A percentile compares a stretch with the other conserved stretches of the same genome.
Conservation (phyloP, 1,284 basidiomycete species). For the Tylopilus orsonianus region DNA sequence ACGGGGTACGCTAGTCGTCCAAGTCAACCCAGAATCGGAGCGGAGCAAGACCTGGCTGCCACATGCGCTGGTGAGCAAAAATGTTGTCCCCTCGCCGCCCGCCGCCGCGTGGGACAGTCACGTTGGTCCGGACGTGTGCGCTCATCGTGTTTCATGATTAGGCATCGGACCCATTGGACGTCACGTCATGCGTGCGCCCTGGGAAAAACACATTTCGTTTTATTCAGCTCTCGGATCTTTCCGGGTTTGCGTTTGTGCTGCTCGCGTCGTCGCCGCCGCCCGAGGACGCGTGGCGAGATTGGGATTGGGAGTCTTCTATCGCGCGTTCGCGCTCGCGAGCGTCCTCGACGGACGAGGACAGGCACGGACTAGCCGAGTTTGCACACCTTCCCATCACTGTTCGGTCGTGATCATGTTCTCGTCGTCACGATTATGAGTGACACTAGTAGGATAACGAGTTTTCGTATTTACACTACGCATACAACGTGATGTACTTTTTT, state of each 20-base stretch:
- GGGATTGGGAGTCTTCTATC: conserved; percentile 26
- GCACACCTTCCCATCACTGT: conserved; percentile 16
- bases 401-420: conserved; percentile 25
- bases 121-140: background rate
- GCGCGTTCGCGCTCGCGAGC: background rate
- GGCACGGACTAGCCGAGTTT: conserved; percentile 20
- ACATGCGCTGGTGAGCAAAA: conserved; percentile 24
- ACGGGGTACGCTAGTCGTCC: conserved; percentile 30
- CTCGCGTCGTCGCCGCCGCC: conserved; percentile 21
- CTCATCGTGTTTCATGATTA: conserved; percentile 7
- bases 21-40: conserved; percentile 26
- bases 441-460: no score
- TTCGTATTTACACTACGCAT: no score
- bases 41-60: conserved; percentile 32
- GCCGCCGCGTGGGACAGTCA: background rate
- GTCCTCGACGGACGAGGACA: background rate
- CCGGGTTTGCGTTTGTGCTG: conserved; percentile 29
- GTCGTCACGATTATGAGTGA: background rate
- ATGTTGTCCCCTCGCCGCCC: no score
- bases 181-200: conserved; percentile 28
- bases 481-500: no score
- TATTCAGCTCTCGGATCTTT: conserved; percentile 33
- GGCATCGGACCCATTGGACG: conserved; percentile 27
- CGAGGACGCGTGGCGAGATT: conserved; percentile 24
- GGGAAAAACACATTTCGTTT: conserved; percentile 33